Percentiles rank a stretch among this genome's conserved stretches.
These are phyloP conservation scores for Clarireedia homoeocarpa DNA, from an alignment of 2,329 filamentous ascomycete genomes.

Conservation along the genomic window DNA sequence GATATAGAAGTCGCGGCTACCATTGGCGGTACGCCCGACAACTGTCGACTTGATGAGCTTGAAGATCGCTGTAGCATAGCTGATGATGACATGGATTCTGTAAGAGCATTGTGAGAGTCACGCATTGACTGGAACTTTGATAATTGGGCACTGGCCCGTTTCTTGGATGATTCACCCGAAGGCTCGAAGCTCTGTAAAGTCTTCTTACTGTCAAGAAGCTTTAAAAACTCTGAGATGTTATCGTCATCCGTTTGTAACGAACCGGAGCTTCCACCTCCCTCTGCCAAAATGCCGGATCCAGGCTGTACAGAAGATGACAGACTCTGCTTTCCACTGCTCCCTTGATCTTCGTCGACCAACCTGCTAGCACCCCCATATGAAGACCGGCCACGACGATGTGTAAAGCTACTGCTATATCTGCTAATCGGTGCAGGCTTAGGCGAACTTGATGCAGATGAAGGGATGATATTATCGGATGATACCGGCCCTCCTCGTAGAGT, in stretches of 20 bases:
- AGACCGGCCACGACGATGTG: slow-evolving; percentile 69
- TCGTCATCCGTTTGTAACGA: slow-evolving; percentile 73
- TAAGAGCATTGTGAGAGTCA: slow-evolving; percentile 80
- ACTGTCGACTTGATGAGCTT: slow-evolving; percentile 57
- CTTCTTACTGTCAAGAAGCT: slow-evolving; percentile 79
- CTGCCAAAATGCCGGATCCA: slow-evolving; percentile 72
- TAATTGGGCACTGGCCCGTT: slow-evolving; percentile 70
- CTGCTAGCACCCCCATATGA: slow-evolving; percentile 69
- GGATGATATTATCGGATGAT: slow-evolving; percentile 51
- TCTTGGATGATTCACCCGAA: slow-evolving; percentile 60
- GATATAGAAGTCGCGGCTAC: slow-evolving; percentile 68
- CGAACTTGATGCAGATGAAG: slow-evolving; percentile 64
- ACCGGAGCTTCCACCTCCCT: slow-evolving; percentile 58
- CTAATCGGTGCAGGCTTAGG: slow-evolving; percentile 72
- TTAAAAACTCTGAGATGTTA: slow-evolving; percentile 88
- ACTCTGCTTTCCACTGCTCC: slow-evolving; percentile 74
- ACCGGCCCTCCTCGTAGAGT: slow-evolving; percentile 60
- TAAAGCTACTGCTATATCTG: slow-evolving; percentile 91
- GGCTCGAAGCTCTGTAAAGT: slow-evolving; percentile 74
- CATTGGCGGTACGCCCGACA: slow-evolving; percentile 57
- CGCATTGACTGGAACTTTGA: slow-evolving; percentile 82
- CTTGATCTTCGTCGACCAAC: slow-evolving; percentile 60
- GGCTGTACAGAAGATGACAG: slow-evolving; percentile 64
- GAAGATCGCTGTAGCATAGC: slow-evolving; percentile 77
- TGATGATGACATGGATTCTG: slow-evolving; percentile 89